Conservation (phyloP, 371 early-diverging fungal species). For the Zychaea mexicana region DNA sequence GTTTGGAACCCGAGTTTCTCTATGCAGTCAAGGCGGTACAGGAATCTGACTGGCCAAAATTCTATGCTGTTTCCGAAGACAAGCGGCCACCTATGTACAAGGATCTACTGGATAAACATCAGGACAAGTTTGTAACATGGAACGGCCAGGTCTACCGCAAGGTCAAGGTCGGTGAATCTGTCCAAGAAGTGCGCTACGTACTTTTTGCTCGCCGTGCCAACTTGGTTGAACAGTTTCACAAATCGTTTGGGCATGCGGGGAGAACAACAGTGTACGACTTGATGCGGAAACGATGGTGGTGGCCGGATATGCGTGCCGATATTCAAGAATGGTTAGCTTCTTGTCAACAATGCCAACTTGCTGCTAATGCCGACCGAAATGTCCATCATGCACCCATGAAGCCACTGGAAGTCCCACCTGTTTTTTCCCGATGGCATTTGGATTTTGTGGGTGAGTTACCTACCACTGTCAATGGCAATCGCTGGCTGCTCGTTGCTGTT, state of each 20-base stretch:
- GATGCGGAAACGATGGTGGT: constrained; percentile 26
- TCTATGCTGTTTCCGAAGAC: neutral
- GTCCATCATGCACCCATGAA: constrained; percentile 18
- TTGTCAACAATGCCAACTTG: constrained; percentile 30
- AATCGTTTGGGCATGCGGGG: constrained; percentile 25
- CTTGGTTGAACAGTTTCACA: constrained; percentile 19
- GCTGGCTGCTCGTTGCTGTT: constrained; percentile 33
- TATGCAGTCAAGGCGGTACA: constrained; percentile 1
- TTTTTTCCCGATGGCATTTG: constrained; percentile 29
- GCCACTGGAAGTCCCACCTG: neutral
- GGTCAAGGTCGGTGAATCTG: neutral
- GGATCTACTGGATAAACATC: neutral
- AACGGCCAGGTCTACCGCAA: neutral
- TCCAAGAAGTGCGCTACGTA: constrained; percentile 4
- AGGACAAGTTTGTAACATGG: constrained; percentile 1
- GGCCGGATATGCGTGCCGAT: constrained; percentile 22
- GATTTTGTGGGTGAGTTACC: constrained; percentile 31
- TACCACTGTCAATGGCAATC: constrained; percentile 15
- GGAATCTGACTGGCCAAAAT: constrained; percentile 12
- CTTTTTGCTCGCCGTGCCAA: constrained; percentile 7
- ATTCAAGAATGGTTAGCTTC: constrained; percentile 13
- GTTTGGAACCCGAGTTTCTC: constrained; percentile 7
- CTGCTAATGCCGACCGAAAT: neutral
- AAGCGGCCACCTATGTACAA: neutral
- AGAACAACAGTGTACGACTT: constrained; percentile 11